Evolutionary conservation across 768 basidiomycete species (phyloP), one percentile per base, ranked within the genome.

Genomic region (Boletus coccyginus): DNA sequence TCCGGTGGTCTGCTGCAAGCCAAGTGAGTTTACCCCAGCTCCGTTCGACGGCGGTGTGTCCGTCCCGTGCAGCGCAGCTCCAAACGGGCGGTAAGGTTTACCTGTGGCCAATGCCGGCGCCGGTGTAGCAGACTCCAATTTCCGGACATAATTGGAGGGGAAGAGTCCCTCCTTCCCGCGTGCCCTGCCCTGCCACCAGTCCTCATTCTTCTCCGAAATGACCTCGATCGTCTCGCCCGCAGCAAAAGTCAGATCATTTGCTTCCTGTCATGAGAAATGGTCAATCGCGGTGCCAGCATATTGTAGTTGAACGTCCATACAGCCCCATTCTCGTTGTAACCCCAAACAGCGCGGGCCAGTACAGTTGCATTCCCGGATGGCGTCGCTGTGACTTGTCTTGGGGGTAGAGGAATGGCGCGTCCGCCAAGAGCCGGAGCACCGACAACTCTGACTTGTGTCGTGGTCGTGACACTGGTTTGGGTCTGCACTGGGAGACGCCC

Each of bases 121-220:
- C 5, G 14, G 53, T 31, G 38, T 45, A 35, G 48, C 43, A 46
- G 55, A 46, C 24, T 64, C 65, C 31, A 86, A 55, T 63, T 81
- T 85, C 73, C 90, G 84, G 40, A 91, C 88, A 52, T 90, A 81
- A 59, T 82, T 83, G 13, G 87, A 80, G 0, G 92, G 93, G 77
- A 94, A 91, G 38, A 94, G 78, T 5, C 87, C 92, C 52, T 86
- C 80, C 55, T 74, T 78, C 27, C 85, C 86, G 35, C 85, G 79
- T 53, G 79, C 63, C 57, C 71, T 77, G 29, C 93, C 92, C 9
- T 80, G 82, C 92, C 91, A 96, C 93, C 93, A 94, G 69, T 94
- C 93, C 4, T 77, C 77, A 55, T 94, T 92, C 44, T 84, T 88
- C 67, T 94, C 90, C 55, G 87, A 82, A 41, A 90, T 69, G 55